Base-by-base conservation (phyloP, 331 rosid genomes). In the Rosa hybrid region DNA sequence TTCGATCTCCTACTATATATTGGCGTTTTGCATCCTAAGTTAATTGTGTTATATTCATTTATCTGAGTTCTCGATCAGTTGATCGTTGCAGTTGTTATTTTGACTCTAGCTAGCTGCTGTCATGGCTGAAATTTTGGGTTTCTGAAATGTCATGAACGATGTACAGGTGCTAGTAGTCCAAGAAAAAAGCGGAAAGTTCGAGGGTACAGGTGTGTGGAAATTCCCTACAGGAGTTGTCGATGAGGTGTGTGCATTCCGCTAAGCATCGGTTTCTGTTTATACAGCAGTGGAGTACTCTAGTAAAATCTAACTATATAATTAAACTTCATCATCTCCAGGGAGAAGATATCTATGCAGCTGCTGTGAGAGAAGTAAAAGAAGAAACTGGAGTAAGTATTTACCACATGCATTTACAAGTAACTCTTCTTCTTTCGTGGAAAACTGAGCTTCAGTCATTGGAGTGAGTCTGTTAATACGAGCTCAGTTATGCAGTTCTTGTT, bases 291-390 rank as follows among this genome's bases (percentile, higher is more conserved):
- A 38, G 57, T 64, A 77, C 67, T 76, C 64, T 21, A 20, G 39
- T 64, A 16, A 75, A 77, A 10, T 64, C 7, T 69, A 82, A 60
- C 72, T 67, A 25, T 65, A 3, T 30, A 13, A 79, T 76, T 82
- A 54, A 72, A 69, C 68, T 53, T 81, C 12, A 39, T 68, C 30
- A 5, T 44, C 44, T 75, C 12, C 83, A 92, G 98, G 98, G 96
- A 45, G 98, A 91, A 89, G 89, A 95, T 72, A 88, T 95, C 34
- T 82, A 71, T 83, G 91, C 53, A 79, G 94, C 98, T 76, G 96
- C 96, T 44, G 90, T 79, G 59, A 87, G 98, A 87, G 98, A 95
- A 82, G 98, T 89, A 67, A 90, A 84, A 86, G 98, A 95, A 90
- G 98, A 95, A 88, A 93, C 98, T 23, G 96, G 96, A 67, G 97